These are phyloP conservation scores for Backusella circina DNA, from an alignment of 192 early-diverging fungal genomes.

Conservation along the genomic window DNA sequence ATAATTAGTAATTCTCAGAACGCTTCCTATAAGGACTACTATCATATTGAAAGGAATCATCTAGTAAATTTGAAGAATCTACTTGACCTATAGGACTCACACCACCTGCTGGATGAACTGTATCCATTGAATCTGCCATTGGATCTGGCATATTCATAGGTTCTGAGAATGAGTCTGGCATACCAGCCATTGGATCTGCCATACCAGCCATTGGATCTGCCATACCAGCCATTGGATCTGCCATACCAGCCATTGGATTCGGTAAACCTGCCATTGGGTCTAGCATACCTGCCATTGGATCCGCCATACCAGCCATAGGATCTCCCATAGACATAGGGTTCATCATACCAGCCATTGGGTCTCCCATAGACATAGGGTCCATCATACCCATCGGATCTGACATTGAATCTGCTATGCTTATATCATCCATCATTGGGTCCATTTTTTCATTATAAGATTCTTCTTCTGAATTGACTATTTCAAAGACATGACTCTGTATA, in stretches of 20 bases:
- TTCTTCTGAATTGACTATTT: neutral
- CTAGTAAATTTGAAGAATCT: neutral
- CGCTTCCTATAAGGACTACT: neutral
- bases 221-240: neutral
- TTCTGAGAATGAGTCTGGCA: neutral
- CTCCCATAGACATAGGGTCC: neutral
- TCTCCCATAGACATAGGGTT: neutral
- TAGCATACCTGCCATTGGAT: neutral
- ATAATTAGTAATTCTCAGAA: neutral
- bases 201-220: neutral
- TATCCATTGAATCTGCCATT: neutral
- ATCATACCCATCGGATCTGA: neutral
- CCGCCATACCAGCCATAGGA: neutral
- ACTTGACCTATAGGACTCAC: constrained; percentile 1
- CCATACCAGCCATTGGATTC: neutral
- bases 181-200: neutral
- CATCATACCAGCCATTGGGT: neutral
- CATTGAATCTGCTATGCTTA: neutral
- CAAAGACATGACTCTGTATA: neutral
- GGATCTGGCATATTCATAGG: neutral
- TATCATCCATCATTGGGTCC: neutral
- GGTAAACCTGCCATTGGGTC: neutral
- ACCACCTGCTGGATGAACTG: neutral
- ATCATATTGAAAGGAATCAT: neutral
- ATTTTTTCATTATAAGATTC: neutral